Base-by-base conservation (phyloP, 2,329 filamentous ascomycete species). In the Seiridium unicorne region DNA sequence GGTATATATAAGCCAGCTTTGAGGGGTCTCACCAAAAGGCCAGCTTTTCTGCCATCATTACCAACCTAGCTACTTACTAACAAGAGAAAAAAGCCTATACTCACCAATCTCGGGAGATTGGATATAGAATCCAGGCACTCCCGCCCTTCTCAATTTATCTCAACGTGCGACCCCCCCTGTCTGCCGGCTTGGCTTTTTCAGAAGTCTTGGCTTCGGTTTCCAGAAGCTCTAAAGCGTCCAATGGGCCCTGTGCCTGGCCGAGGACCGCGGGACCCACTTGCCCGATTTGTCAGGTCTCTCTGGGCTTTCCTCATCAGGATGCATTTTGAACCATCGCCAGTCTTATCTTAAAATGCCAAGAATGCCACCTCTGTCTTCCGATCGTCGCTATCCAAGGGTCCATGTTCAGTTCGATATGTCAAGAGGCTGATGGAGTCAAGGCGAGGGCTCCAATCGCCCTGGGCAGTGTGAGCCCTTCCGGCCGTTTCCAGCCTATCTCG, bases 401-500 rank as follows among this genome's bases (percentile, higher is more conserved):
- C 40, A 8, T 11, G 5, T 44, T 42, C 13, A 8, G n/a, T 36
- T 56, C 54, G 31, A 26, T 11, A 40, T 56, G 11, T n/a, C 47
- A 31, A 56, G 31, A 46, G 54, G 54, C 40, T 47, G 54, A 47
- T n/a, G 26, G 6, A 10, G 18, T 47, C 6, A 8, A 10, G 32
- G 8, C 18, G 18, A 35, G 35, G 35, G 49, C 35, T 26, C 18
- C 18, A 26, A 26, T 26, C 18, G 18, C 18, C 18, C 18, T 26
- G 18, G 18, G 18, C 2, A 26, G 18, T 26, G 18, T 26, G 18
- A 51, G 10, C 11, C 38, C 18, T 31, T 31, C 53, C 5, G 8
- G 13, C 9, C 53, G 13, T 10, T 60, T 63, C 63, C 56, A 63
- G 67, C 62, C 51, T 44, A 32, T 61, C 51, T 63, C 55, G 62